Conservation (phyloP, 495 filamentous ascomycete genomes). For the Trichoderma erinaceum region DNA sequence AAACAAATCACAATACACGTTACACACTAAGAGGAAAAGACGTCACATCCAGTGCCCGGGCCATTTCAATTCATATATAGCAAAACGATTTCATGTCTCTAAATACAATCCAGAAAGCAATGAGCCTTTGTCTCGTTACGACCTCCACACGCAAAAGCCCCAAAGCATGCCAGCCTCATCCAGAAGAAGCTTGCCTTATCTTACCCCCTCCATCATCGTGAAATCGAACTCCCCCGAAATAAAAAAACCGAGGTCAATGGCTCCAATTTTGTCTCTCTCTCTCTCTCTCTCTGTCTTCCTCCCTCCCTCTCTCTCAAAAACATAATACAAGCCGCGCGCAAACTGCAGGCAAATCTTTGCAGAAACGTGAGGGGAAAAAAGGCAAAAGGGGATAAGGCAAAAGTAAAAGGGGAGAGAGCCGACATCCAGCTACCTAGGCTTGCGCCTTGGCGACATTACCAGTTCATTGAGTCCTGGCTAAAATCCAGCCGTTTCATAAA, state of each 20-base stretch:
- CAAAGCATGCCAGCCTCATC: background rate
- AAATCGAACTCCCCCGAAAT: background rate
- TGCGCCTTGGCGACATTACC: background rate
- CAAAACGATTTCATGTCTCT: background rate
- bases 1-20: background rate
- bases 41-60: background rate
- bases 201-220: background rate
- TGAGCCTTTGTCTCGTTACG: background rate
- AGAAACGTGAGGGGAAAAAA: background rate
- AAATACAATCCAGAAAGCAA: background rate
- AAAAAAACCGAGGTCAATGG: no score
- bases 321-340: background rate
- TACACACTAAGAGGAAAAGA: background rate
- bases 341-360: background rate
- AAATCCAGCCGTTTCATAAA: background rate
- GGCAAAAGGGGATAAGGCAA: background rate
- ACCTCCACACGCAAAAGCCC: background rate
- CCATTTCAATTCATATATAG: background rate
- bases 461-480: background rate
- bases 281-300: background rate
- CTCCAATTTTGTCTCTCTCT: background rate
- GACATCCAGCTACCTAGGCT: background rate
- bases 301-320: background rate
- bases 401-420: background rate
- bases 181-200: background rate